A percentile compares a stretch with the other conserved stretches of the same genome.
Conservation (phyloP, 2,329 filamentous ascomycete genomes). For the Chaetomium sp. region DNA sequence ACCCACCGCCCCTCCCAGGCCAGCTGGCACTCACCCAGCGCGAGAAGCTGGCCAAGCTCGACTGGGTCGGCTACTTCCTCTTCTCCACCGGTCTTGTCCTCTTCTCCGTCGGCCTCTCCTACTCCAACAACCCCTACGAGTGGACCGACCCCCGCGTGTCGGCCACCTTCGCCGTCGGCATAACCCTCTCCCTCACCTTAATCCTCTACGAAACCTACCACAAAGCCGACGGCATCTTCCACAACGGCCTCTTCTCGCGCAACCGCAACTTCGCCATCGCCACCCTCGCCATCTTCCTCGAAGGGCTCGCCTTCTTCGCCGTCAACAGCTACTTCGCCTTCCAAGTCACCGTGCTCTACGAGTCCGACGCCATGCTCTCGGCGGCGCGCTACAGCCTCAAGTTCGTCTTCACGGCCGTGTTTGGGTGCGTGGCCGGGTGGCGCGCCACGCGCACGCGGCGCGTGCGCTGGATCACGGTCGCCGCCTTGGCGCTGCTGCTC, state of each 20-base stretch:
- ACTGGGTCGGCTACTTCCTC: conserved; percentile 45
- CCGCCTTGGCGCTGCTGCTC: conserved; percentile 38
- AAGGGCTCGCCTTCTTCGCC: conserved; percentile 46
- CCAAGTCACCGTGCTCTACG: conserved; percentile 43
- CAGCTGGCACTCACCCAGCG: conserved; percentile 36
- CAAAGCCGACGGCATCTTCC: conserved; percentile 46
- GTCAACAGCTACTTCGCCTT: conserved; percentile 49
- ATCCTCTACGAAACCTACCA: conserved; percentile 42
- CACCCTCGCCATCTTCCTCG: conserved; percentile 42
- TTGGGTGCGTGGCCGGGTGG: conserved; percentile 38
- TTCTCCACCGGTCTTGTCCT: conserved; percentile 42
- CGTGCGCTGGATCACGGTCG: conserved; percentile 36
- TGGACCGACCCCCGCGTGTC: conserved; percentile 44
- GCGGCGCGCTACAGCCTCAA: conserved; percentile 42
- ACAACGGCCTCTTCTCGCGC: conserved; percentile 44
- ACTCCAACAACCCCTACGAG: conserved; percentile 44
- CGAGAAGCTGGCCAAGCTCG: conserved; percentile 43
- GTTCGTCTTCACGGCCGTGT: conserved; percentile 39
- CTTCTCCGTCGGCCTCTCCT: conserved; percentile 45
- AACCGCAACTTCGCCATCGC: conserved; percentile 45
- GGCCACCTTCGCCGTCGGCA: conserved; percentile 43
- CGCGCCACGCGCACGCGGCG: conserved; percentile 39
- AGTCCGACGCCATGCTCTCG: conserved; percentile 41
- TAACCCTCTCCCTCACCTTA: conserved; percentile 36
- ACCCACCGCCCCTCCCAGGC: conserved; percentile 38